phyloP scores from a whole-genome alignment of 1,284 basidiomycete genomes.

The Anthracocystis walkeri region DNA sequence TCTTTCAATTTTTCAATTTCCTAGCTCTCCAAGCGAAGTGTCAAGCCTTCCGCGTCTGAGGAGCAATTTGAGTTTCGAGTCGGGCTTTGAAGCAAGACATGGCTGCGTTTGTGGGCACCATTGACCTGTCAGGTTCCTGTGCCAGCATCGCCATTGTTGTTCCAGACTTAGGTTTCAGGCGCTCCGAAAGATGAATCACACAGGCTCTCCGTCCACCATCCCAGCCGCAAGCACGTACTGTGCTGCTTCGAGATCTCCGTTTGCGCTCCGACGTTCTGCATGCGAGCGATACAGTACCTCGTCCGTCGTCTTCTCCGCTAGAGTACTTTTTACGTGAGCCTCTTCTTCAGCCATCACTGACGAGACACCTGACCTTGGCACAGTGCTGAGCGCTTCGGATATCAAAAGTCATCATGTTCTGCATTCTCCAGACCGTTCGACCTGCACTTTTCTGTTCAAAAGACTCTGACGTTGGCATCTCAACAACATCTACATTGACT shows the following conservation, averaged over 20 bases:
- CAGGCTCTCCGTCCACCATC: background rate
- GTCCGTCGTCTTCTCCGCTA: background rate
- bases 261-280: slow-evolving; percentile 3
- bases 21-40: too few species aligned
- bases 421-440: too few species aligned
- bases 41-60: background rate
- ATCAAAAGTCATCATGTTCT: too few species aligned
- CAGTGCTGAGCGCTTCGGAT: too few species aligned
- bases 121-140: slow-evolving; percentile 2
- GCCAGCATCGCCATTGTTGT: background rate
- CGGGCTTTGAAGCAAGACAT: slow-evolving; percentile 1
- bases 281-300: background rate
- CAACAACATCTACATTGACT: too few species aligned
- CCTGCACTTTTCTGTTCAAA: too few species aligned
- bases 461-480: too few species aligned
- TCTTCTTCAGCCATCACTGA: too few species aligned
- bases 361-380: too few species aligned
- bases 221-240: background rate
- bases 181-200: background rate
- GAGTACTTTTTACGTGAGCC: too few species aligned
- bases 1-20: too few species aligned
- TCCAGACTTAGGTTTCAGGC: slow-evolving; percentile 31
- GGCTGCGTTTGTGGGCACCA: background rate
- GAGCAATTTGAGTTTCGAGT: background rate
- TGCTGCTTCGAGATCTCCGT: background rate